phyloP scores from a whole-genome alignment of 202 grass and related monocot genomes.

The Zizania palustris region DNA sequence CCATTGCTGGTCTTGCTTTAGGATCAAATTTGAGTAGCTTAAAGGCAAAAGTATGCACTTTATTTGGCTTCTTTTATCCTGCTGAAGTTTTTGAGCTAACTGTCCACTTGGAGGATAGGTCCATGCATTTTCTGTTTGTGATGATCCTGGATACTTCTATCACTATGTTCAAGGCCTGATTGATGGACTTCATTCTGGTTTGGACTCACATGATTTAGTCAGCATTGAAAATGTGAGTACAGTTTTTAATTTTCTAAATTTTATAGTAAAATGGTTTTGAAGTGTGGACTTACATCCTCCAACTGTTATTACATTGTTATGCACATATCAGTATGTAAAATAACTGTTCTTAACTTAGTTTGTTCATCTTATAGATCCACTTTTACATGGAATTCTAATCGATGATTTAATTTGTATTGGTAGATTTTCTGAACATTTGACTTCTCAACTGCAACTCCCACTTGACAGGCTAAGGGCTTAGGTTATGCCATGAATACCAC shows the following conservation, averaged over 20 bases:
- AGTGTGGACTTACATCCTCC: neutral
- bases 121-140: slow-evolving; percentile 92
- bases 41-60: slow-evolving; percentile 69
- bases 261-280: neutral
- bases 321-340: neutral
- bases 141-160: slow-evolving; percentile 91
- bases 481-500: slow-evolving; percentile 93
- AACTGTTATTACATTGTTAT: neutral
- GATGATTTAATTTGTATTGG: slow-evolving; percentile 18
- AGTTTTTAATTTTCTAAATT: neutral
- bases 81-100: slow-evolving; percentile 41
- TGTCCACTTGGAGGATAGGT: slow-evolving; percentile 59
- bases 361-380: neutral
- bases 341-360: slow-evolving; percentile 3
- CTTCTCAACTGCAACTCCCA: slow-evolving; percentile 34
- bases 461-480: slow-evolving; percentile 85
- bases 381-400: slow-evolving; percentile 6
- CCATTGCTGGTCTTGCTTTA: slow-evolving; percentile 90
- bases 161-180: slow-evolving; percentile 85
- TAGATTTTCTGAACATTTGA: slow-evolving; percentile 20
- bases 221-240: slow-evolving; percentile 74
- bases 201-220: slow-evolving; percentile 84
- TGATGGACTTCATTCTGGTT: slow-evolving; percentile 80
- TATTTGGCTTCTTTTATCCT: slow-evolving; percentile 33
- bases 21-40: slow-evolving; percentile 87